phyloP scores from a whole-genome alignment of 805 yeast species.

The Wickerhamomyces queroliae region DNA sequence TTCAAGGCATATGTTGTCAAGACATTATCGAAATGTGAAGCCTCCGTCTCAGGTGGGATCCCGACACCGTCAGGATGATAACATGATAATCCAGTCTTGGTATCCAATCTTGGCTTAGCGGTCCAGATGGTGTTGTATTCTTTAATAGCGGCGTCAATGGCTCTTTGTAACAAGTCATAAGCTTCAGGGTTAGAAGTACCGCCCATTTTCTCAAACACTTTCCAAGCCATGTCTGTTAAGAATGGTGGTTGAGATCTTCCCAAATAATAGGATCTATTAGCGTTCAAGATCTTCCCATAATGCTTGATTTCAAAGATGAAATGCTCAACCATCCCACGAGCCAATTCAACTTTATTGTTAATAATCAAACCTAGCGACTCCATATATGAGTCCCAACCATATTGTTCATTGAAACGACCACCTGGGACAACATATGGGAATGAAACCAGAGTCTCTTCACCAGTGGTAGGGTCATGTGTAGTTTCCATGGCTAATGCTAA shows the following conservation, averaged over 20 bases:
- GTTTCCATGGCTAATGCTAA: constrained; percentile 71
- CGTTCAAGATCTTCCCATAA: constrained; percentile 90
- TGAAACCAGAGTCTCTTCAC: constrained; percentile 48
- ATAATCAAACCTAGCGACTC: constrained; percentile 76
- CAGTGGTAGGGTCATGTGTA: constrained; percentile 42
- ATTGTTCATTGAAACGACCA: constrained; percentile 92
- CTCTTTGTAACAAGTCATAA: constrained; percentile 54
- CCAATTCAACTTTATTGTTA: constrained; percentile 60
- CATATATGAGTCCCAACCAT: constrained; percentile 98
- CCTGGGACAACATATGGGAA: constrained; percentile 95
- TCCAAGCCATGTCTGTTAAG: constrained; percentile 83
- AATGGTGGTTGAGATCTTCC: constrained; percentile 97
- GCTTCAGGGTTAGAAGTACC: constrained; percentile 43
- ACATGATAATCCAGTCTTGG: constrained; percentile 72
- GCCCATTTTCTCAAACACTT: constrained; percentile 56
- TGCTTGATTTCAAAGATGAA: constrained; percentile 85
- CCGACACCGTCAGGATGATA: constrained; percentile 89
- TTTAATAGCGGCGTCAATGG: constrained; percentile 74
- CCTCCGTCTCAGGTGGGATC: constrained; percentile 96
- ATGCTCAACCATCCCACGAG: constrained; percentile 88
- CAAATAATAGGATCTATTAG: constrained; percentile 86
- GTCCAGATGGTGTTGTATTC: constrained; percentile 86
- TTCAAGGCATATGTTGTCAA: constrained; percentile 65
- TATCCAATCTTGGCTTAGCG: constrained; percentile 65
- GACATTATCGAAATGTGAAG: constrained; percentile 75